A percentile compares a stretch with the other conserved stretches of the same genome.
Conservation (phyloP, 805 yeast genomes). For the Saccharomycopsis fodiens region DNA sequence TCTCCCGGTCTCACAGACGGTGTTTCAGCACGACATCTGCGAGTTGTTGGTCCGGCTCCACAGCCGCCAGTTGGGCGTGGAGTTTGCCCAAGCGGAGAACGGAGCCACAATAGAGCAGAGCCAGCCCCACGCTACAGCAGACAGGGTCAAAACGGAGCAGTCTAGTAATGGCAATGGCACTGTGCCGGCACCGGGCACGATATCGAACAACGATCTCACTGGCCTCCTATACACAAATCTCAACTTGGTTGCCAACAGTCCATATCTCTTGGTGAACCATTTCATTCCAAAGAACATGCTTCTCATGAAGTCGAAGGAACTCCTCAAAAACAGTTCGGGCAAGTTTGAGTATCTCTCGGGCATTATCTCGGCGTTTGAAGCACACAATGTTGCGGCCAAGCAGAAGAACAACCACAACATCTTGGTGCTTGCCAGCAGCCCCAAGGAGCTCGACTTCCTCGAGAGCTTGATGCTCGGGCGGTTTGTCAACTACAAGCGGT, state of each 20-base stretch:
- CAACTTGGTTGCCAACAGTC: constrained; percentile 40
- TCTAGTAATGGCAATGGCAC: background rate
- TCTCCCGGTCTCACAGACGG: constrained; percentile 11
- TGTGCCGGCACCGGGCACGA: background rate
- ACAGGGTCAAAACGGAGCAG: background rate
- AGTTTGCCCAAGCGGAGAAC: background rate
- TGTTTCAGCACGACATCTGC: constrained; percentile 12
- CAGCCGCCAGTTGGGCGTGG: constrained; percentile 6
- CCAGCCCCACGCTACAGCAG: too few species aligned
- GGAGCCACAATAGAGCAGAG: background rate
- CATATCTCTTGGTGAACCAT: constrained; percentile 67
- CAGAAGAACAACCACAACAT: constrained; percentile 25
- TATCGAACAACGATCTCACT: constrained; percentile 8
- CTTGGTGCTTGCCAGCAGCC: constrained; percentile 48
- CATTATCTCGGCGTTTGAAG: constrained; percentile 33
- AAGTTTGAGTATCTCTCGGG: constrained; percentile 51
- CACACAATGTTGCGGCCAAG: constrained; percentile 22
- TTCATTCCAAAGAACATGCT: constrained; percentile 65
- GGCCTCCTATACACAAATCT: constrained; percentile 11
- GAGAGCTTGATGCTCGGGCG: constrained; percentile 78
- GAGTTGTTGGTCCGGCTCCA: constrained; percentile 17
- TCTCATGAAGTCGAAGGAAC: constrained; percentile 55
- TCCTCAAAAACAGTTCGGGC: constrained; percentile 46
- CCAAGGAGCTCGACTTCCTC: constrained; percentile 67
- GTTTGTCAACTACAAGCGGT: constrained; percentile 52